These are phyloP conservation scores for Spatholobus suberectus DNA, from an alignment of 306 rosid species.

Conservation along the genomic window DNA sequence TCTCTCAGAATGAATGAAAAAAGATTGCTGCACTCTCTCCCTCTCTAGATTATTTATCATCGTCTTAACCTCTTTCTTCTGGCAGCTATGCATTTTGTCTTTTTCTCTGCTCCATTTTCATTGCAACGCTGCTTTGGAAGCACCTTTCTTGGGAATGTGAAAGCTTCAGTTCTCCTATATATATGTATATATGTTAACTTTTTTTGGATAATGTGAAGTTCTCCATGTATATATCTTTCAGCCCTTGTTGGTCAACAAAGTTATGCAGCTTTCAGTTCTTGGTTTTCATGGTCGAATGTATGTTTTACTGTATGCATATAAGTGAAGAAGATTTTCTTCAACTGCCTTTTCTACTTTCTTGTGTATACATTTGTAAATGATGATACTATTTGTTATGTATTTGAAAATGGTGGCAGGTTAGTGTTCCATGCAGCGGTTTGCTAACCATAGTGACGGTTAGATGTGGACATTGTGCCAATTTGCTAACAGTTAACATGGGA, in stretches of 20 bases:
- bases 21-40: conserved; percentile 39
- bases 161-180: neutral
- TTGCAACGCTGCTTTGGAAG: conserved; percentile 25
- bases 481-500: conserved; percentile 81
- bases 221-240: neutral
- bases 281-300: neutral
- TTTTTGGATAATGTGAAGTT: neutral
- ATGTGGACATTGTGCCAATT: conserved; percentile 95
- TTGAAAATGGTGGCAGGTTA: conserved; percentile 70
- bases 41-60: conserved; percentile 39
- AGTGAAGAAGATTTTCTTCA: neutral
- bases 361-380: neutral
- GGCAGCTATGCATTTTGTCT: conserved; percentile 28
- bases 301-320: neutral
- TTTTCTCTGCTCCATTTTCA: conserved; percentile 18
- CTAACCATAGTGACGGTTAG: conserved; percentile 83
- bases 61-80: conserved; percentile 25
- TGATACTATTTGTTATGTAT: neutral
- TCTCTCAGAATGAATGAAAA: conserved; percentile 44
- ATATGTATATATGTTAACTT: neutral
- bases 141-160: conserved; percentile 38
- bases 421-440: conserved; percentile 83
- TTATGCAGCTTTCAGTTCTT: neutral
- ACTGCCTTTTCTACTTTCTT: neutral
- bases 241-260: neutral